Evolutionary conservation across 176 grass and related monocot genomes (phyloP).

Genomic region (Eragrostis nindensis): DNA sequence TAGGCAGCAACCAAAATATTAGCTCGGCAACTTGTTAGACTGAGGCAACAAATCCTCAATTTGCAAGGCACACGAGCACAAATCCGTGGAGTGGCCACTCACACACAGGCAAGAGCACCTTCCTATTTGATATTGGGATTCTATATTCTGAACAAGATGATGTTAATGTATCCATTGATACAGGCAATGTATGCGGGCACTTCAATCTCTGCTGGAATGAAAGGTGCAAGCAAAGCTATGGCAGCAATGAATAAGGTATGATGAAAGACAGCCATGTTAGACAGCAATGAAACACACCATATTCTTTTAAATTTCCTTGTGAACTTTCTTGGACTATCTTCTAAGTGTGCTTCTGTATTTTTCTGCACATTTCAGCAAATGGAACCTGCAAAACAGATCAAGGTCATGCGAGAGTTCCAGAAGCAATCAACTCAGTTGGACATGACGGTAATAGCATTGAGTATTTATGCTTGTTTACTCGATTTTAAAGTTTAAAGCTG

Average conservation of each 20-base stretch:
- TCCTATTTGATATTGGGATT: slow-evolving; percentile 10
- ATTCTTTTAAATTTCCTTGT: slow-evolving; percentile 37
- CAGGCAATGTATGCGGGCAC: slow-evolving; percentile 96
- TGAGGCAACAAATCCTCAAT: slow-evolving; percentile 97
- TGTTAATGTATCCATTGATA: slow-evolving; percentile 9
- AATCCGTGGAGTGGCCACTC: slow-evolving; percentile 97
- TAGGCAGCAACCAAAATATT: slow-evolving; percentile 96
- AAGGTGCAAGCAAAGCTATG: slow-evolving; percentile 99
- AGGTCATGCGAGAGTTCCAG: slow-evolving; percentile 97
- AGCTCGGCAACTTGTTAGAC: slow-evolving; percentile 88
- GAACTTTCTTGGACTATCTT: slow-evolving; percentile 18
- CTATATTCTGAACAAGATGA: background rate
- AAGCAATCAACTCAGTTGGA: slow-evolving; percentile 95
- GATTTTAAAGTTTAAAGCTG: background rate
- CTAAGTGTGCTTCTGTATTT: slow-evolving; percentile 15
- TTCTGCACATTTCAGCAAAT: slow-evolving; percentile 78
- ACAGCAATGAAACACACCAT: slow-evolving; percentile 15
- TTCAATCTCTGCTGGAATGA: slow-evolving; percentile 99
- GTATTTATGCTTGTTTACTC: slow-evolving; percentile 5
- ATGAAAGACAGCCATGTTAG: slow-evolving; percentile 34
- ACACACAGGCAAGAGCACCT: slow-evolving; percentile 65
- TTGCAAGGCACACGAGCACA: slow-evolving; percentile 95
- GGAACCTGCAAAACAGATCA: slow-evolving; percentile 90
- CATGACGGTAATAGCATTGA: slow-evolving; percentile 83
- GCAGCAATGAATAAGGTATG: slow-evolving; percentile 98